These are phyloP conservation scores for Ballota nigra DNA, from an alignment of 257 asterid genomes.

Conservation along the genomic window DNA sequence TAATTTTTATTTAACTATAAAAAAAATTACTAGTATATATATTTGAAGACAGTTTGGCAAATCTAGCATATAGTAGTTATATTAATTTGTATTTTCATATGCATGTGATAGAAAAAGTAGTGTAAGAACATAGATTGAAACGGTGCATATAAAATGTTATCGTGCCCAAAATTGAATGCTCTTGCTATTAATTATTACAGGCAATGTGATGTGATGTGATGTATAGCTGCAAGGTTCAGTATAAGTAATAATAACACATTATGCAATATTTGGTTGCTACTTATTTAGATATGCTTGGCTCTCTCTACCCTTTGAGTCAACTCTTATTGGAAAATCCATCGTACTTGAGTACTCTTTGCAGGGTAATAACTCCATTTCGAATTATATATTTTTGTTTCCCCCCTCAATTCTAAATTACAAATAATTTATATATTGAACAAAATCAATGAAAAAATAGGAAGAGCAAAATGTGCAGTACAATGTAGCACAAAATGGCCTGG, in stretches of 20 bases:
- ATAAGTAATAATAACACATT: slow-evolving; percentile 13
- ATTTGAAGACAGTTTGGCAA: too few species aligned
- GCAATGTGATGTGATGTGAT: slow-evolving; percentile 18
- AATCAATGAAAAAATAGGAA: too few species aligned
- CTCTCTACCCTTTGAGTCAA: slow-evolving; percentile 1
- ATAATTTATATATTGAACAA: too few species aligned
- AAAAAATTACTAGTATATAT: too few species aligned
- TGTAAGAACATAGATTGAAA: neutral
- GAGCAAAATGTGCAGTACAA: too few species aligned
- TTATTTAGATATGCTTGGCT: neutral
- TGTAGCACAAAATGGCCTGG: too few species aligned
- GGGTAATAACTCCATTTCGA: slow-evolving; percentile 14
- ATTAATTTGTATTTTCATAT: neutral
- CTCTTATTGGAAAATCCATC: neutral
- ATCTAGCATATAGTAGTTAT: too few species aligned
- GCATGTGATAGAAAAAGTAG: neutral
- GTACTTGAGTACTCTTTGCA: slow-evolving; percentile 20
- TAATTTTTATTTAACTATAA: neutral
- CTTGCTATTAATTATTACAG: neutral
- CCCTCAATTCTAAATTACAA: neutral
- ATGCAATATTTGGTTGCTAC: slow-evolving; percentile 5
- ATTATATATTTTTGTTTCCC: neutral
- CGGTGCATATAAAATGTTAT: too few species aligned
- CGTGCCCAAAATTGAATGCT: slow-evolving; percentile 11
- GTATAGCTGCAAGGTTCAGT: slow-evolving; percentile 13